These are phyloP conservation scores for Fusarium subtropicale DNA, from an alignment of 2,329 filamentous ascomycete genomes.

Conservation along the genomic window DNA sequence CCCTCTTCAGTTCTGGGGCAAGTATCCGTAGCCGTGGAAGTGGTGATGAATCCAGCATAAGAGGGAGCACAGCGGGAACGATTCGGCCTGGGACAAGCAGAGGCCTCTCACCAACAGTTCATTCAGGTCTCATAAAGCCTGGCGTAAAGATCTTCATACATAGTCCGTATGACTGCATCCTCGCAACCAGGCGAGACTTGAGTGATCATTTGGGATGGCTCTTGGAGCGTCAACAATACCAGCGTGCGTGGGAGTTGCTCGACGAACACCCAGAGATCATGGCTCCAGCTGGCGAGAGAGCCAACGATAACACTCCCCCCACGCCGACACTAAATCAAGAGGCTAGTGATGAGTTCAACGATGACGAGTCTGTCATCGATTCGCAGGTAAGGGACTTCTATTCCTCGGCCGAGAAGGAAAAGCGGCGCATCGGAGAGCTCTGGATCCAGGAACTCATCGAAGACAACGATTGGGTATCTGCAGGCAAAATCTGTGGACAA, in stretches of 20 bases:
- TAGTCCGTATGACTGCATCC: slow-evolving; percentile 95
- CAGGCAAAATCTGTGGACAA: slow-evolving; percentile 83
- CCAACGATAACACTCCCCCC: slow-evolving; percentile 54
- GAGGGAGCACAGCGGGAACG: slow-evolving; percentile 52
- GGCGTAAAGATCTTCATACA: slow-evolving; percentile 88
- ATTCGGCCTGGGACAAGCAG: slow-evolving; percentile 46
- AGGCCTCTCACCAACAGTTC: slow-evolving; percentile 54
- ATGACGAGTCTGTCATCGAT: slow-evolving; percentile 70
- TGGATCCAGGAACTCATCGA: slow-evolving; percentile 91
- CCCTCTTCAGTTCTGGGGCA: slow-evolving; percentile 87
- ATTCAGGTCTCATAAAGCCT: slow-evolving; percentile 67
- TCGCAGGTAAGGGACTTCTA: slow-evolving; percentile 68
- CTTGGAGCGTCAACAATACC: slow-evolving; percentile 81
- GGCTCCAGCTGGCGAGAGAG: slow-evolving; percentile 55
- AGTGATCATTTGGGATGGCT: slow-evolving; percentile 89
- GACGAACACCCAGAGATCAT: slow-evolving; percentile 86
- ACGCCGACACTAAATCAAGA: slow-evolving; percentile 56
- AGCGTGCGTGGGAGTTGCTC: slow-evolving; percentile 88
- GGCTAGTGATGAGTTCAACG: slow-evolving; percentile 74
- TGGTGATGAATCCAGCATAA: slow-evolving; percentile 69
- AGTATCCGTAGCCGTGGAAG: slow-evolving; percentile 75
- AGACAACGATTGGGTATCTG: slow-evolving; percentile 77
- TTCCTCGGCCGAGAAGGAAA: slow-evolving; percentile 84
- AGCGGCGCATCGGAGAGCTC: slow-evolving; percentile 88
- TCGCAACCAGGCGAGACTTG: slow-evolving; percentile 88